These are phyloP conservation scores for Sporopachydermia lactativora DNA, from an alignment of 805 yeast genomes.

Conservation along the genomic window DNA sequence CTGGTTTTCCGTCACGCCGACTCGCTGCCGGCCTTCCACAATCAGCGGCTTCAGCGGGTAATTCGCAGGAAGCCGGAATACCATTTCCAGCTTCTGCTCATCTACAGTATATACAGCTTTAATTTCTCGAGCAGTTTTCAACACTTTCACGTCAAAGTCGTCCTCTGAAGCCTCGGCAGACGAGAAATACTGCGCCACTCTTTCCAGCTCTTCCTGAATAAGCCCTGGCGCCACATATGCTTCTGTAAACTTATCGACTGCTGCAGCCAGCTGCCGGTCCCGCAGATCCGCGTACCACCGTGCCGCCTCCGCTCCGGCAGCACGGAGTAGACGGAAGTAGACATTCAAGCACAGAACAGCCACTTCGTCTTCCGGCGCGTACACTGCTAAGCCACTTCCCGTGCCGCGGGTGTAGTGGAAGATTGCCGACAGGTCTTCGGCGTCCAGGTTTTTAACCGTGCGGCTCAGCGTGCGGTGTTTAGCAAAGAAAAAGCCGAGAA, in stretches of 20 bases:
- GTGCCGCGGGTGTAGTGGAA: slow-evolving; percentile 6
- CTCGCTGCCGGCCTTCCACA: slow-evolving; percentile 63
- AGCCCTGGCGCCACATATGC: slow-evolving; percentile 50
- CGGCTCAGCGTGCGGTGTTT: slow-evolving; percentile 28
- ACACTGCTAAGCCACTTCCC: slow-evolving; percentile 5
- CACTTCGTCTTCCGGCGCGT: slow-evolving; percentile 20
- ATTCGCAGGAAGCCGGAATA: slow-evolving; percentile 53
- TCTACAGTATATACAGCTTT: slow-evolving; percentile 65
- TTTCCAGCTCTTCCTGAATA: slow-evolving; percentile 39
- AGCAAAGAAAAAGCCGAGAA: slow-evolving; percentile 41
- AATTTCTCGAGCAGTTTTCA: slow-evolving; percentile 49
- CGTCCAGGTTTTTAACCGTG: slow-evolving; percentile 13
- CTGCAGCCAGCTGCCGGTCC: slow-evolving; percentile 46
- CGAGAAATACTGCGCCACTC: slow-evolving; percentile 23
- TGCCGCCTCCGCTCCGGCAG: slow-evolving; percentile 43
- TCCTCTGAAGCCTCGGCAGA: slow-evolving; percentile 21
- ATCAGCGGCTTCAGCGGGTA: slow-evolving; percentile 68
- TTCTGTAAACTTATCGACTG: slow-evolving; percentile 49
- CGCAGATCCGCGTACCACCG: slow-evolving; percentile 61
- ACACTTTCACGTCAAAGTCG: slow-evolving; percentile 42
- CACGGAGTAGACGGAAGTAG: slow-evolving; percentile 32
- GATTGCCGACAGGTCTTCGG: not conserved
- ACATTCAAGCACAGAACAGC: slow-evolving; percentile 32
- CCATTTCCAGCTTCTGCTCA: slow-evolving; percentile 75
- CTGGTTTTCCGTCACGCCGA: slow-evolving; percentile 83